Evolutionary conservation across 768 basidiomycete species (phyloP), one percentile per base, ranked within the genome.

Genomic region (Fistulinella prunicolor): DNA sequence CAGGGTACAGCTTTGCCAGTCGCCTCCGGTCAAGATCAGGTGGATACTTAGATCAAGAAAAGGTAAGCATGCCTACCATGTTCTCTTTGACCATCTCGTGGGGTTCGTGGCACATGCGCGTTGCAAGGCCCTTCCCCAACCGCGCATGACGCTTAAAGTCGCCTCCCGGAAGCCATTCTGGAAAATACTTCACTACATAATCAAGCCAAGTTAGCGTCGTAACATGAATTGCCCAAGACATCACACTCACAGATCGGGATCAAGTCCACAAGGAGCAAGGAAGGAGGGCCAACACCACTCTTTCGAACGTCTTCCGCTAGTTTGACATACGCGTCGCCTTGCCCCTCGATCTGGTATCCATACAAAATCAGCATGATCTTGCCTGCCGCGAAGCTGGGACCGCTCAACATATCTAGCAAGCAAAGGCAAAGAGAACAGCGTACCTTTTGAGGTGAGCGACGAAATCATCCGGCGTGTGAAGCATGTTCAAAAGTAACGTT

Each of bases 351-450:
- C 21, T 69, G 59, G 42, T 71, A 67, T 6, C 73, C 73, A 44
- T 75, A 75, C 0, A 60, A 58, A n/a, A 69, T 56, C 32, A 60
- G 59, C 42, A 74, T 65, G 24, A 68, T 49, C 7, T 65, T 22
- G 8, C 16, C 16, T 9, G 46, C 38, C 28, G 39, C 26, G 19
- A 47, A 22, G 16, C 26, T 22, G 17, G n/a, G n/a, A n/a, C n/a
- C n/a, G n/a, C n/a, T n/a, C n/a, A n/a, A n/a, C n/a, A n/a, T n/a
- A 14, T 22, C 19, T 6, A 22, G 7, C 20, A 38, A 10, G 21
- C 23, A 9, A 35, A n/a, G n/a, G 24, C 9, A 19, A 34, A 19
- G 28, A 20, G 26, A 20, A 8, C 6, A 1, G 24, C 10, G 16
- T 19, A n/a, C 30, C 24, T 28, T 36, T 38, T 26, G 17, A 23